phyloP scores from a whole-genome alignment of 1,139 yeast species.

The Nakaseomyces sp. region DNA sequence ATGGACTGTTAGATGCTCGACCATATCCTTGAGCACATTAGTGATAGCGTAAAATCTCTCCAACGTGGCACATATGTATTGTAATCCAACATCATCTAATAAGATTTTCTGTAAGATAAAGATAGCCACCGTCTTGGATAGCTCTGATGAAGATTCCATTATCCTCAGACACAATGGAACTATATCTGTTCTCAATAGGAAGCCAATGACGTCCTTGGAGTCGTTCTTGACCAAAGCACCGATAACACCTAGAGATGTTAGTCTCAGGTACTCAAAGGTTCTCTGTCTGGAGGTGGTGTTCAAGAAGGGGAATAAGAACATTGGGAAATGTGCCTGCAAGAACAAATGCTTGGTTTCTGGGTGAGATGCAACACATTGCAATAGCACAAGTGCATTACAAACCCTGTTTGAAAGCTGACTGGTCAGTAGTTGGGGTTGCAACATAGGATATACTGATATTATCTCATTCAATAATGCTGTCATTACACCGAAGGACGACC shows the following conservation, averaged over 20 bases:
- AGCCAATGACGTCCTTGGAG: slow-evolving; percentile 88
- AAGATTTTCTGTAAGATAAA: slow-evolving; percentile 88
- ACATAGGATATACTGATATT: slow-evolving; percentile 76
- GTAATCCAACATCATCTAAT: slow-evolving; percentile 83
- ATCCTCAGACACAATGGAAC: slow-evolving; percentile 89
- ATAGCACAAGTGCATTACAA: slow-evolving; percentile 86
- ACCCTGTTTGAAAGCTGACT: slow-evolving; percentile 88
- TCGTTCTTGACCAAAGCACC: slow-evolving; percentile 96
- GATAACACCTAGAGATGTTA: slow-evolving; percentile 90
- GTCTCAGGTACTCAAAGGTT: slow-evolving; percentile 84
- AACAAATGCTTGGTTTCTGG: slow-evolving; percentile 80
- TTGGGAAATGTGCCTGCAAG: slow-evolving; percentile 82
- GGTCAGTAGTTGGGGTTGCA: slow-evolving; percentile 79
- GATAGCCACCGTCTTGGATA: slow-evolving; percentile 92
- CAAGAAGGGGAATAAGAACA: slow-evolving; percentile 85
- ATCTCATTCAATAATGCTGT: slow-evolving; percentile 85
- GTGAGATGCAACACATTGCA: slow-evolving; percentile 96
- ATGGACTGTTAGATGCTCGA: slow-evolving; percentile 64
- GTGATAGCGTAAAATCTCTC: slow-evolving; percentile 94
- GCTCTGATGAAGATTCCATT: slow-evolving; percentile 91
- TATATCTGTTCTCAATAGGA: slow-evolving; percentile 84
- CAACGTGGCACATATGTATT: slow-evolving; percentile 88
- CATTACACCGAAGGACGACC: slow-evolving; percentile 98
- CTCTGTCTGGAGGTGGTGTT: slow-evolving; percentile 87
- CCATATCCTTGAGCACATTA: slow-evolving; percentile 80